These are phyloP conservation scores for Emericellopsis atlantica DNA, from an alignment of 2,329 filamentous ascomycete species.

Conservation along the genomic window DNA sequence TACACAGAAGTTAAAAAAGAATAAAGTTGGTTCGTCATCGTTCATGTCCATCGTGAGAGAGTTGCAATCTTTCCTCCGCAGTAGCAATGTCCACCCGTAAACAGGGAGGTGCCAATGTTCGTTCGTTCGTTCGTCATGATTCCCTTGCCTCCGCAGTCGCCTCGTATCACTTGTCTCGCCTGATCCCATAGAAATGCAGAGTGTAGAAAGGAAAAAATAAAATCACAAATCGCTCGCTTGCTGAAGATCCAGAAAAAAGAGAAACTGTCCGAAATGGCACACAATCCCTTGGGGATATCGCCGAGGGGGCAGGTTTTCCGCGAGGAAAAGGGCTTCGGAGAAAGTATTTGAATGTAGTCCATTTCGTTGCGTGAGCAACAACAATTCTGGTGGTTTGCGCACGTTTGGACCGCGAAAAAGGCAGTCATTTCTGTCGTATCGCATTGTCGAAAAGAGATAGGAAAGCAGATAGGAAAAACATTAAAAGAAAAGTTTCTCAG, in stretches of 20 bases:
- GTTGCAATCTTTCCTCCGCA: too few species aligned
- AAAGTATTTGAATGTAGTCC: too few species aligned
- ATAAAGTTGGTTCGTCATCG: too few species aligned
- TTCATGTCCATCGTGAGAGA: too few species aligned
- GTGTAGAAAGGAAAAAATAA: conserved; percentile 3
- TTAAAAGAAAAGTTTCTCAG: conserved; percentile 11
- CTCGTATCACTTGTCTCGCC: background rate
- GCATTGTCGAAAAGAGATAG: background rate
- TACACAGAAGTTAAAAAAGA: too few species aligned
- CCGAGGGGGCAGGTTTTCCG: too few species aligned
- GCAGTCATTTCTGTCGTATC: background rate
- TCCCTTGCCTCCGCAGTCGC: background rate
- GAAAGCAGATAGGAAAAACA: conserved; percentile 7
- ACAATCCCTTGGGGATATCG: too few species aligned
- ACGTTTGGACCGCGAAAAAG: background rate
- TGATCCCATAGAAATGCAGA: background rate
- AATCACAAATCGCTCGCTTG: conserved; percentile 8
- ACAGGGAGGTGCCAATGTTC: too few species aligned
- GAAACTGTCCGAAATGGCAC: background rate
- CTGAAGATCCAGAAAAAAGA: conserved; percentile 4
- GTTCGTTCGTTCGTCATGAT: too few species aligned
- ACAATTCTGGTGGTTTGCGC: background rate
- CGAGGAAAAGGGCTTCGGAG: too few species aligned
- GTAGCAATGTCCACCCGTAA: too few species aligned
- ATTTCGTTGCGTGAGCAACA: background rate